Evolutionary conservation across 805 yeast species (phyloP), one percentile per base, ranked within the genome.

Genomic region (Scheffersomyces coipomensis): DNA sequence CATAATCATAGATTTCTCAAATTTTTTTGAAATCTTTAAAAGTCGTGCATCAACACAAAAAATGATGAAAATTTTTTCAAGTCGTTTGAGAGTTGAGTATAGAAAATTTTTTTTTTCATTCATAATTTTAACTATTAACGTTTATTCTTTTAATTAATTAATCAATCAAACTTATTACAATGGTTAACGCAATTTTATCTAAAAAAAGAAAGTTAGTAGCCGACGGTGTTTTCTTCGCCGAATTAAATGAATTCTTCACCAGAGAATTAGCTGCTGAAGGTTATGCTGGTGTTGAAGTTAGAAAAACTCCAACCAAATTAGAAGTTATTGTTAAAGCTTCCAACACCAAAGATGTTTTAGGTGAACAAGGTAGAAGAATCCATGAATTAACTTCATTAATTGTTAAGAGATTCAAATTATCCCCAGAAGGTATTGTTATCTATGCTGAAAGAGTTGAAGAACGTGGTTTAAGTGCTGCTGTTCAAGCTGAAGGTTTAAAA

Each of bases 221-320:
- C 76, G 99, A 93, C 83, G 99, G 99, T 88, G 99, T 93, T 67
- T 88, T 93, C 84, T 93, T 85, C 95, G 99, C 99, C 76, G 99
- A 93, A 81, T 80, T 93, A 70, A 93, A 93, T 84, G 99, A 93
- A 81, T 93, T 93, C 93, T 93, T 93, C 89, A 88, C 97, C 83
- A 91, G 99, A 82, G 99, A 93, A 78, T 86, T 93, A 69, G 96
- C 99, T 64, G 99, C 93, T 81, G 97, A 93, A 79, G 99, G 99
- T 73, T 93, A 93, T 84, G 93, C 99, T 65, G 99, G 99, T 80
- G 96, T 93, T 68, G 99, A 93, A 80, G 97, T 93, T 73, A 88
- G 98, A 81, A 87, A 88, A 68, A 88, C 97, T 71, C 93, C 97
- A 74, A 76, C 91, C 80, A 90, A 87, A 83, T 89, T 96, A 68